phyloP scores from a whole-genome alignment of 2,329 filamentous ascomycete genomes.

The Fusarium metavorans region DNA sequence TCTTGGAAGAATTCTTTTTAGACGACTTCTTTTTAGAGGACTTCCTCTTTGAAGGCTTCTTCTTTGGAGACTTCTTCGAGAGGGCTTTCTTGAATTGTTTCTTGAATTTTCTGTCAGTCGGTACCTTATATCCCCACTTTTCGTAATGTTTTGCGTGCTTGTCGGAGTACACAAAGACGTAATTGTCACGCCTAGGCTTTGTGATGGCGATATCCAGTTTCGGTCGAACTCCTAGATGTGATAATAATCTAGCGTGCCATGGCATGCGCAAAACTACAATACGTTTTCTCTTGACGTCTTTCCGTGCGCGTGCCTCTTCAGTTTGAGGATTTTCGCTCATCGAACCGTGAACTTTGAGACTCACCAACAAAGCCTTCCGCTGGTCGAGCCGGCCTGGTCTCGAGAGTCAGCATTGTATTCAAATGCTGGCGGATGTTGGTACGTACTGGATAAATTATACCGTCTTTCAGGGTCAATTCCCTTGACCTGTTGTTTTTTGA shows the following conservation, averaged over 20 bases:
- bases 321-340: neutral
- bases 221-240: neutral
- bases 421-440: neutral
- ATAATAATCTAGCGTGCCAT: neutral
- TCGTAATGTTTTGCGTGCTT: neutral
- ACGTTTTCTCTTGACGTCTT: neutral
- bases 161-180: no score
- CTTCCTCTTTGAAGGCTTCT: neutral
- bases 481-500: neutral
- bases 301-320: neutral
- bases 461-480: neutral
- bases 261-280: neutral
- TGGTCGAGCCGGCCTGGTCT: neutral
- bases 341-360: neutral
- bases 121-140: neutral
- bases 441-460: neutral
- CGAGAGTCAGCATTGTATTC: neutral
- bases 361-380: neutral
- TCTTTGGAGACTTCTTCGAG: neutral
- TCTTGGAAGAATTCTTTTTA: neutral
- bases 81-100: neutral
- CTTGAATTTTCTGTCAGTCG: neutral
- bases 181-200: no score
- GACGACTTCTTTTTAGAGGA: neutral
- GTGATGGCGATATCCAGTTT: no score